Evolutionary conservation across 192 early-diverging fungal genomes (phyloP), one percentile per base, ranked within the genome.

Genomic region (Chytriomyces sp.): DNA sequence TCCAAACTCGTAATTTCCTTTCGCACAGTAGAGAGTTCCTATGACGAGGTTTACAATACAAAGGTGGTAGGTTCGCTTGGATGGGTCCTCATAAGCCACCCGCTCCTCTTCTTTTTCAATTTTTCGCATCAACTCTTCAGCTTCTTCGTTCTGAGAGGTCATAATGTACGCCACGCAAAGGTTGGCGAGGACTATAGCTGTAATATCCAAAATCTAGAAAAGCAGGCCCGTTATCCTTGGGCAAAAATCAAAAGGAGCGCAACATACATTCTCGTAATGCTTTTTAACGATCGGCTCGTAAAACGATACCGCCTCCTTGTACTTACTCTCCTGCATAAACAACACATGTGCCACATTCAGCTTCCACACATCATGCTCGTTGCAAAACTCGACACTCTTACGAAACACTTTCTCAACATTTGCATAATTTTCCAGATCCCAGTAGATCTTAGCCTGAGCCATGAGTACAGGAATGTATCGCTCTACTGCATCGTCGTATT

Each of bases 101-200:
- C 87, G 72, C 61, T 89, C 87, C 70, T 89, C 87, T 71, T 89
- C 87, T 56, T 88, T 89, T 79, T 89, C 87, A 54, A 89, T 89
- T 41, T 82, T 80, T 17, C 87, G 72, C 87, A 89, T 89, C 19
- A 89, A 77, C 37, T 89, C 87, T 70, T 89, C 87, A 10, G 87
- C 87, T 69, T 88, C 87, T 49, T 89, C 87, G 66, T 89, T 89
- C 74, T 89, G 87, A 17, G 82, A 84, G 25, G 85, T 87, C 87
- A 89, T 89, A 59, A 89, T 89, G 68, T 88, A 89, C 2, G 83
- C 73, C 19, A 89, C 87, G 70, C 87, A 89, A 10, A 89, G 76
- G 64, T 89, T 89, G 31, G 87, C 87, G 44, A 89, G 77, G 5
- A 89, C 87, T 26, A 89, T 89, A 4, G 87, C 86, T 2, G 87